A percentile compares a stretch with the other conserved stretches of the same genome.
Conservation (phyloP, 805 yeast species). For the Novakomyces olei region DNA sequence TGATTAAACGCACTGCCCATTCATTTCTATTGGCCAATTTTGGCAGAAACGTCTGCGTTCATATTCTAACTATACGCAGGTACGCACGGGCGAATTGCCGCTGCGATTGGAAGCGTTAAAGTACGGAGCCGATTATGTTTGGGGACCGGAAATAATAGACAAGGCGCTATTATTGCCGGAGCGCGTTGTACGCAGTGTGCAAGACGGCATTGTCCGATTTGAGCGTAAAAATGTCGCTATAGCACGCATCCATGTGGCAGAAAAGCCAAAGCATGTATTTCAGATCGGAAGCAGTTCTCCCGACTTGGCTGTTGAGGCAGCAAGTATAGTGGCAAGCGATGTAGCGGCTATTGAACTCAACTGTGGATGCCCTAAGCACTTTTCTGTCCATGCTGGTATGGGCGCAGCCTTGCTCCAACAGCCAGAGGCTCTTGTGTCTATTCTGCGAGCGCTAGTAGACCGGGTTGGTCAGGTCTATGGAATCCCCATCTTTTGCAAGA, state of each 20-base stretch:
- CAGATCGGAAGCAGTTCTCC: constrained; percentile 82
- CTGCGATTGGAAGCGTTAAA: constrained; percentile 56
- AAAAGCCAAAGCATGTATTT: constrained; percentile 48
- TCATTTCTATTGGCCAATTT: too few species aligned
- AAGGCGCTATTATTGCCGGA: too few species aligned
- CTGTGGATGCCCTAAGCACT: constrained; percentile 95
- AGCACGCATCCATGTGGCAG: constrained; percentile 43
- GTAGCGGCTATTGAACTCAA: constrained; percentile 86
- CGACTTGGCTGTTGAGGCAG: constrained; percentile 72
- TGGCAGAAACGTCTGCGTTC: too few species aligned
- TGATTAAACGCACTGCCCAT: too few species aligned
- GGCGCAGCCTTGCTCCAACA: constrained; percentile 78
- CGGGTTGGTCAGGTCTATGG: constrained; percentile 56
- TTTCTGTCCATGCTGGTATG: constrained; percentile 88
- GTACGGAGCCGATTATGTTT: constrained; percentile 83
- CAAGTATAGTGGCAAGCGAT: constrained; percentile 53
- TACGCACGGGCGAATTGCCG: constrained; percentile 85
- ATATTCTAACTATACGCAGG: too few species aligned
- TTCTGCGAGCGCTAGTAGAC: constrained; percentile 43
- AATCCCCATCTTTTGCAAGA: constrained; percentile 79
- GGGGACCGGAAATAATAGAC: constrained; percentile 92
- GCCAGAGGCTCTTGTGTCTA: constrained; percentile 56
- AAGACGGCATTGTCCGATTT: too few species aligned
- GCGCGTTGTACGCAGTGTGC: too few species aligned
- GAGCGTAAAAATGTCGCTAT: background rate